Conservation (phyloP, 805 yeast species). For the Pichia thaimueangensis region DNA sequence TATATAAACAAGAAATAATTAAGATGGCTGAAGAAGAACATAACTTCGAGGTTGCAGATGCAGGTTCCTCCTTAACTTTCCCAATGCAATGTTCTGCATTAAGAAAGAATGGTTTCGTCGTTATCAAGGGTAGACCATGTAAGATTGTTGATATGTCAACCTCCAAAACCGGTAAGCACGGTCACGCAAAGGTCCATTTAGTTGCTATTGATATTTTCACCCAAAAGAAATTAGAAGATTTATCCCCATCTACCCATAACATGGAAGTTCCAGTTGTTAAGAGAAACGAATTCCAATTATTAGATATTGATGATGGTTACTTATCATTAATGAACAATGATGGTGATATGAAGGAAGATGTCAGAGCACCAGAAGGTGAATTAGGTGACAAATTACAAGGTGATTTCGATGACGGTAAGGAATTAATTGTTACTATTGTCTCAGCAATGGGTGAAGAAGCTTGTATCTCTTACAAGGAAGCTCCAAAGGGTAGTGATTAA, state of each 20-base stretch:
- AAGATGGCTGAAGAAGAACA: constrained; percentile 44
- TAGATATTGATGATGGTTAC: constrained; percentile 98
- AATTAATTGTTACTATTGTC: constrained; percentile 91
- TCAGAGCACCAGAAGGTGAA: constrained; percentile 96
- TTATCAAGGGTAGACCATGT: constrained; percentile 98
- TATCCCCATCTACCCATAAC: constrained; percentile 99
- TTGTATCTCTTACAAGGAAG: constrained; percentile 97
- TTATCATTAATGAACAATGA: constrained; percentile 93
- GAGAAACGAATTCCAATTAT: constrained; percentile 94
- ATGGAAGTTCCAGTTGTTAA: constrained; percentile 98
- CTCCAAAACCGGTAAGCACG: constrained; percentile 99
- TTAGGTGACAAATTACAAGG: constrained; percentile 88
- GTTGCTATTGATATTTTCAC: constrained; percentile 99
- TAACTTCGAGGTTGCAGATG: constrained; percentile 95
- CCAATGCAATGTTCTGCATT: constrained; percentile 99
- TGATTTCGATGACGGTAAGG: constrained; percentile 98
- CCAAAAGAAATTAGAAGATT: constrained; percentile 98
- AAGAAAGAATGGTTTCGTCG: constrained; percentile 99
- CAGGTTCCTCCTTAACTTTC: constrained; percentile 97
- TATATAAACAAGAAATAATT: constrained; percentile 6
- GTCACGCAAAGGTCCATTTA: constrained; percentile 99
- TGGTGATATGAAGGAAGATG: constrained; percentile 99
- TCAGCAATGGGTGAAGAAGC: constrained; percentile 99
- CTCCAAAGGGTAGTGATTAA: constrained; percentile 70
- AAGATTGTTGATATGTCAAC: constrained; percentile 99